Percentiles rank a stretch among this genome's conserved stretches.
These are phyloP conservation scores for Pyricularia grisea DNA, from an alignment of 2,329 filamentous ascomycete genomes.

Conservation along the genomic window DNA sequence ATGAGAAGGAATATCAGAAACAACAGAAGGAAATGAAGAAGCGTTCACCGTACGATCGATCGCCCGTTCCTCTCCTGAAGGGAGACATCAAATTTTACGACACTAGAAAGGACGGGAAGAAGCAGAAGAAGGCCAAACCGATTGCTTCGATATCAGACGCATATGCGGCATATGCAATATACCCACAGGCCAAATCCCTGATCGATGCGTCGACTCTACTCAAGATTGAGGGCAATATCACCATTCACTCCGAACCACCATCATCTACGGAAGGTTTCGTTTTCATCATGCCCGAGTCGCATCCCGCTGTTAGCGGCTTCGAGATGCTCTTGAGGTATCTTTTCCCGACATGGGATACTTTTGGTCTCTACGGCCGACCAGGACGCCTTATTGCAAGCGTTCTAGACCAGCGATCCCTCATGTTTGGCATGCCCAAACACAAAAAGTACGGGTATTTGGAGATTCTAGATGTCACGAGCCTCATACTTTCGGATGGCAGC, in stretches of 20 bases:
- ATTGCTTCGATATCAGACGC: conserved; percentile 89
- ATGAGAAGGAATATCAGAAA: conserved; percentile 85
- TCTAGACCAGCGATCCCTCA: conserved; percentile 77
- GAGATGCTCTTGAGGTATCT: conserved; percentile 91
- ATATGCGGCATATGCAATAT: conserved; percentile 89
- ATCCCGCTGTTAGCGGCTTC: conserved; percentile 85
- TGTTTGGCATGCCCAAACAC: conserved; percentile 95
- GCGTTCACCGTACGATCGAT: conserved; percentile 73
- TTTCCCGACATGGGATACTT: conserved; percentile 90
- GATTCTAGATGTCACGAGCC: conserved; percentile 68
- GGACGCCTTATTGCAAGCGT: conserved; percentile 79
- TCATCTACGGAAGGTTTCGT: conserved; percentile 85
- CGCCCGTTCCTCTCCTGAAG: conserved; percentile 57
- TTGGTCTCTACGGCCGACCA: conserved; percentile 83
- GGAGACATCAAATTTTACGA: conserved; percentile 96
- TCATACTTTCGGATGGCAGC: conserved; percentile 74
- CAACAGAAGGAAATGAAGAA: conserved; percentile 75
- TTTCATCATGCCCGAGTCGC: conserved; percentile 93
- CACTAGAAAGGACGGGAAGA: conserved; percentile 61
- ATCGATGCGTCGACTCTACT: conserved; percentile 91
- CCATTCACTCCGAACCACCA: conserved; percentile 71
- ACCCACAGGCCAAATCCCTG: conserved; percentile 85
- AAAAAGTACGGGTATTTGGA: conserved; percentile 86
- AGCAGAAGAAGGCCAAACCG: conserved; percentile 82
- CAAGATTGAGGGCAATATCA: conserved; percentile 87